Percentiles rank a stretch among this genome's conserved stretches.
Evolutionary conservation across 2,329 filamentous ascomycete genomes (phyloP).

Genomic region (Ascochyta clinopodiicola): DNA sequence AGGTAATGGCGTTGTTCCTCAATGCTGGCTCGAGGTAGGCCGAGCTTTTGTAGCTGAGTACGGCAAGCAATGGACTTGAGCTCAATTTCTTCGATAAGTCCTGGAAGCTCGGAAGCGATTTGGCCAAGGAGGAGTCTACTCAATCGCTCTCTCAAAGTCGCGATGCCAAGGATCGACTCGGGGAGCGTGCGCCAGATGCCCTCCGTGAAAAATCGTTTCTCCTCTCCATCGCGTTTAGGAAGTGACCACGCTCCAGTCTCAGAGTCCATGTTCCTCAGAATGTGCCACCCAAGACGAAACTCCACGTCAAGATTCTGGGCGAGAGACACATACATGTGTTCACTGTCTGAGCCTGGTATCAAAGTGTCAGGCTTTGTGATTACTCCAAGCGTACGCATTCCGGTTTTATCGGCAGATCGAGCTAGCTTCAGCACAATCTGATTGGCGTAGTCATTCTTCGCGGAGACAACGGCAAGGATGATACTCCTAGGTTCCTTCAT

Average conservation of each 20-base stretch:
- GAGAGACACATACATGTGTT: conserved; percentile 31
- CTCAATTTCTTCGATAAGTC: conserved; percentile 27
- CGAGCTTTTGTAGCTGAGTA: conserved; percentile 24
- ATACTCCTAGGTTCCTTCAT: conserved; percentile 53
- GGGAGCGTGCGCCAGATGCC: conserved; percentile 28
- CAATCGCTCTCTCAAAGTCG: conserved; percentile 34
- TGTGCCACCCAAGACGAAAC: conserved; percentile 48
- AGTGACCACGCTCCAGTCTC: conserved; percentile 22
- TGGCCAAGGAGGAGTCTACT: conserved; percentile 42
- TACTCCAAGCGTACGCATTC: not conserved
- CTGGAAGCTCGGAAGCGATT: conserved; percentile 38
- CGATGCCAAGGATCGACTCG: conserved; percentile 37
- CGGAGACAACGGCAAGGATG: conserved; percentile 55
- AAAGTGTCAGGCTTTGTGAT: conserved; percentile 52
- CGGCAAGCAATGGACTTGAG: conserved; percentile 21
- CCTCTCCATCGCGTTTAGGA: conserved; percentile 33
- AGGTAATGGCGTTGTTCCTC: conserved; percentile 33
- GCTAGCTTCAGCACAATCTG: conserved; percentile 46
- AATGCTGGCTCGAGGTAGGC: conserved; percentile 25
- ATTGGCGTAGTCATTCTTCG: conserved; percentile 50
- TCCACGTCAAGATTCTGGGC: conserved; percentile 42
- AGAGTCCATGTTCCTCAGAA: conserved; percentile 45
- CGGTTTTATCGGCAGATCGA: conserved; percentile 2
- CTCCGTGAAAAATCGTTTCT: conserved; percentile 33
- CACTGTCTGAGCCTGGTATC: conserved; percentile 30